Evolutionary conservation across 2,329 filamentous ascomycete genomes (phyloP).

Genomic region (Fusarium sororula): DNA sequence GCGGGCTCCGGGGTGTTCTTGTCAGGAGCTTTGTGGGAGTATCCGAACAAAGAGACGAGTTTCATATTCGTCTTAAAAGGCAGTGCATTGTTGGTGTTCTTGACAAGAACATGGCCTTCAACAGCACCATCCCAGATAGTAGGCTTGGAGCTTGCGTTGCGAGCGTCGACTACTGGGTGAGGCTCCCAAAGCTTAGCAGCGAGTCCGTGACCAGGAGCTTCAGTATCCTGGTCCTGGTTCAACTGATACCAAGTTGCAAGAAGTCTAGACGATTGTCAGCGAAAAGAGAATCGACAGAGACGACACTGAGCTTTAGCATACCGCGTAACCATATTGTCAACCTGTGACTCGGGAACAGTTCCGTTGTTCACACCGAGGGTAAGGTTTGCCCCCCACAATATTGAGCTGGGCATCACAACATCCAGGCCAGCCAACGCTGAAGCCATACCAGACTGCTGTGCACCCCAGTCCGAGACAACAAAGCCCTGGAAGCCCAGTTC

Average conservation of each 20-base stretch:
- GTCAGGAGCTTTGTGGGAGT: not conserved
- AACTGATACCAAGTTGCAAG: conserved; percentile 11
- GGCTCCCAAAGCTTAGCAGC: not conserved
- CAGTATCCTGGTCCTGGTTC: conserved; percentile 1
- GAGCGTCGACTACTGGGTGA: conserved; percentile 3
- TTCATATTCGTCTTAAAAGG: not conserved
- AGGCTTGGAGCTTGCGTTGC: not conserved
- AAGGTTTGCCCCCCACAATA: conserved; percentile 4
- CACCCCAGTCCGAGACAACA: conserved; percentile 63
- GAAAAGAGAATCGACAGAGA: accelerated
- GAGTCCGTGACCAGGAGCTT: not conserved
- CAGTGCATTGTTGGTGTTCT: not conserved
- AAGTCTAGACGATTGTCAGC: not conserved
- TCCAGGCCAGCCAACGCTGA: conserved; percentile 8
- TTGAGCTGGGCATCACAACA: conserved; percentile 44
- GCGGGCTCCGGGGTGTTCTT: conserved; percentile 1
- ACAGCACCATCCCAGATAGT: conserved; percentile 2
- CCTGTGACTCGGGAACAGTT: conserved; percentile 1
- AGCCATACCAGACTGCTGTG: conserved; percentile 5
- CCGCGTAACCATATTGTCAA: conserved; percentile 21
- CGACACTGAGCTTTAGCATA: accelerated
- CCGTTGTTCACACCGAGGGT: conserved; percentile 14
- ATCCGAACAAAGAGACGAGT: conserved; percentile 7
- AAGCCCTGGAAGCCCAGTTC: conserved; percentile 76
- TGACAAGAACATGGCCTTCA: conserved; percentile 10